Evolutionary conservation across 2,329 filamentous ascomycete species (phyloP), one percentile per base, ranked within the genome.

Genomic region (Diplodia mutila): DNA sequence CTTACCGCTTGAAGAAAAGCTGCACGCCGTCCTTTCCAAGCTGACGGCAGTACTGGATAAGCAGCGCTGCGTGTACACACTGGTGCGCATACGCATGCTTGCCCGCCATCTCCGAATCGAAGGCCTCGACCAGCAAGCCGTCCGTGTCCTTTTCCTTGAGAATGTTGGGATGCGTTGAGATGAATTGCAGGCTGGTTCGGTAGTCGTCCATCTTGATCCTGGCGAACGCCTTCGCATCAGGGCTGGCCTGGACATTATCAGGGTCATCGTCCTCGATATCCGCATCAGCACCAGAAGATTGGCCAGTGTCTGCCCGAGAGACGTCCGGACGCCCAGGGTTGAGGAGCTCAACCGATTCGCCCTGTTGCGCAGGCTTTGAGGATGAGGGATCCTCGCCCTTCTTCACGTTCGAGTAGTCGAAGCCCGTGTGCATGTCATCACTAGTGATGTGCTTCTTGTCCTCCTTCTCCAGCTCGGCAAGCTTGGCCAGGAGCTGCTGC

Each of bases 1-100:
- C 64, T 55, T 77, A 83, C 83, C 94, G 91, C 82, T 95, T 97
- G 86, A 99, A 99, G 85, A 99, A 99, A 34, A 98, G 82, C 6
- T 88, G 87, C 9, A 97, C 93, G 25, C 94, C 94, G 74, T 98
- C 93, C 71, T 88, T 89, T 69, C 94, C 94, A 7, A 99, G 85
- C 51, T 93, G 90, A 11, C 94, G 89, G 81, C 95, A 99, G 83
- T 99, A 99, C 79, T 99, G 95, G 49, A 99, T 82, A 14, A 99
- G 85, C 18, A 98, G 85, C 3, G 91, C 94, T 78, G 98, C 94
- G 80, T 99, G 95, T 25, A 99, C 93, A 79, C 90, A 97, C 77
- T 94, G 92, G 57, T 90, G 87, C 4, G 92, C 89, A 72, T 90
- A 87, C n/a, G 92, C 90, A 66, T 90, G 87, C 71, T 91, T 88